Base-by-base conservation (phyloP, 2,329 filamentous ascomycete species). In the Aspergillus sp. region DNA sequence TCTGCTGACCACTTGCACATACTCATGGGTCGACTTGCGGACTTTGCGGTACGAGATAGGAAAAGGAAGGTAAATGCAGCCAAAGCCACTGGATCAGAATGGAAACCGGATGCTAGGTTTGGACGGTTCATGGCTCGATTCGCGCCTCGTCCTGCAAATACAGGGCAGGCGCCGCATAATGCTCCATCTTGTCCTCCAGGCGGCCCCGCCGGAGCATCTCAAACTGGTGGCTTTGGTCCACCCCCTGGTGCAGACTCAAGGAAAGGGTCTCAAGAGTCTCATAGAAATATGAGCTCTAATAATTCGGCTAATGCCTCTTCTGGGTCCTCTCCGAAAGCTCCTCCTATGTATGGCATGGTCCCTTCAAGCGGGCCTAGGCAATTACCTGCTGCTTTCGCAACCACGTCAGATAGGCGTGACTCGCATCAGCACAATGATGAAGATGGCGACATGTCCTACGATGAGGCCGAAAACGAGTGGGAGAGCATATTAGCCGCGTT, bases 1-100 rank as follows among this genome's bases (percentile, higher is more conserved):
- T 91, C 91, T 0, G 91, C 90, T 63, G 95, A 99, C 70, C 91
- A 97, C 71, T 76, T 97, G 4, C 83, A 96, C 44, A 81, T 98
- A 4, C 78, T 98, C 1, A 81, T 97, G 22, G 92, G 87, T 8
- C 87, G 95, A 2, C 80, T 96, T 13, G 85, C 89, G 53, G 86
- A 89, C 64, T 98, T 96, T 71, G 83, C 88, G 2, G 85, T 87
- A 1, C 86, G 85, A 62, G 95, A 98, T 71, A 80, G 92, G 15
- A 81, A 83, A 43, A 83, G 95, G 53, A 99, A 99, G 72, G 78
- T 90, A 48, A 88, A 83, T 66, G 84, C 84, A 7, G 81, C 87
- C 56, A 83, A 84, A 64, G 76, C 79, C 38, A 83, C 84, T 64
- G 83, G 84, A 11, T 80, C 82, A 45, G 74, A 81, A 61, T 82